Base-by-base conservation (phyloP, 176 grass and related monocot genomes). In the Luzula sylvatica region DNA sequence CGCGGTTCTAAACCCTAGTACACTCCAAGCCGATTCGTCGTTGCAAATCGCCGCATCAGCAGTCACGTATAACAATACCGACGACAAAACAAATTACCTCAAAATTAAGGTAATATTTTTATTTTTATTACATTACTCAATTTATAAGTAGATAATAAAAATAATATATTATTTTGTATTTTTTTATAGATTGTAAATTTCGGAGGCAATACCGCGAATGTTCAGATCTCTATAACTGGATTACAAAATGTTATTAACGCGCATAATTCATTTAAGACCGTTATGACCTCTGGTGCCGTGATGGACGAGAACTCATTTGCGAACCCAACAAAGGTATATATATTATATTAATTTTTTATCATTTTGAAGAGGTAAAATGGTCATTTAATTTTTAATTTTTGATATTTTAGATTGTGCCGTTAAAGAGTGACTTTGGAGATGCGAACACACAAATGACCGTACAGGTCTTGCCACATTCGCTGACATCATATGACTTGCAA, bases 251-350 rank as follows among this genome's bases (percentile, higher is more conserved):
- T 61, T 20, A 38, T 85, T 4, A 67, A 60, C 3, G 7, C 76
- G 1, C 0, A 52, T 23, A 58, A 53, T 42, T 85, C 83, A 50
- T 68, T 59, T 2, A 50, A 32, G 38, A 95, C 77, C 26, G 38
- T 85, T 58, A 73, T 95, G 38, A 88, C 83, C 60, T 95, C 83
- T 1, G 38, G n/a, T 20, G 53, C 81, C 70, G 7, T 70, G 23
- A 75, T 70, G 74, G 80, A 82, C 23, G 89, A 75, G 54, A 94
- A 94, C 26, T 81, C 88, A n/a, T 94, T 94, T 20, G 45, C 50
- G 20, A 54, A 74, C 39, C 83, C 72, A 21, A 80, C 47, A 13
- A 94, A 94, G 72, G 88, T 78, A 83, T 48, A 62, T 2, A 45
- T 41, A 71, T 24, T 1, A 29, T 47, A 3, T 4, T n/a, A 32